Percentiles rank a stretch among this genome's conserved stretches.
Evolutionary conservation across 2,329 filamentous ascomycete species (phyloP).

Genomic region (Emericellopsis cladophorae): DNA sequence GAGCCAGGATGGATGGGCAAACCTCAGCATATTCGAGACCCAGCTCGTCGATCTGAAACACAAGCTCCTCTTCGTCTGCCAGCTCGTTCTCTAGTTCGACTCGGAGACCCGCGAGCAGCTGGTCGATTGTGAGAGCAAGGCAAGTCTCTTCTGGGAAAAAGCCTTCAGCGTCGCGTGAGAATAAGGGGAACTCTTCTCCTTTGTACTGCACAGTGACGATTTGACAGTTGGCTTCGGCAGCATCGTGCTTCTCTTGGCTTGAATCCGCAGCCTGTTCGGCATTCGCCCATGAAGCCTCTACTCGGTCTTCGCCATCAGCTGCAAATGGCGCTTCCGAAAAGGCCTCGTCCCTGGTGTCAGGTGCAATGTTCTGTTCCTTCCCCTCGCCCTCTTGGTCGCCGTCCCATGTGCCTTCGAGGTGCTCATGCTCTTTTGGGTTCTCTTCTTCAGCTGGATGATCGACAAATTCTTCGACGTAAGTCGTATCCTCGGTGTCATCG

Average conservation of each 20-base stretch:
- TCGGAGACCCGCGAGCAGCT: slow-evolving; percentile 30
- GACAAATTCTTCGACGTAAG: no score
- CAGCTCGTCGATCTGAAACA: slow-evolving; percentile 38
- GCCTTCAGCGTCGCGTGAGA: slow-evolving; percentile 20
- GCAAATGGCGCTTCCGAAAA: no score
- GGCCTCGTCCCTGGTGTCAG: no score
- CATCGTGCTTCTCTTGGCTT: background rate
- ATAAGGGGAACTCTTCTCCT: slow-evolving; percentile 28
- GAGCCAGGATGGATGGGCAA: slow-evolving; percentile 7
- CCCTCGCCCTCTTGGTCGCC: no score
- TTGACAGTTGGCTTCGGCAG: slow-evolving; percentile 12
- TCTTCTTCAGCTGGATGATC: no score
- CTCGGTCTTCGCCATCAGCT: no score
- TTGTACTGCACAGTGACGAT: slow-evolving; percentile 28
- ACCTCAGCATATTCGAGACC: slow-evolving; percentile 41
- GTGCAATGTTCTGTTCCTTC: no score
- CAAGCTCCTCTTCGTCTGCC: slow-evolving; percentile 30
- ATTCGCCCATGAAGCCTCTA: no score
- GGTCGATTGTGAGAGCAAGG: slow-evolving; percentile 29
- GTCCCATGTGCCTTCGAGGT: no score
- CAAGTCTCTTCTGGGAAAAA: slow-evolving; percentile 31
- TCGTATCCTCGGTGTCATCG: no score
- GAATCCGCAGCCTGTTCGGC: no score
- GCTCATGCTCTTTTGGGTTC: no score
- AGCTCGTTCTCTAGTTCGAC: slow-evolving; percentile 32